Evolutionary conservation across 257 asterid species (phyloP).

Genomic region (Galeopsis tetrahit): DNA sequence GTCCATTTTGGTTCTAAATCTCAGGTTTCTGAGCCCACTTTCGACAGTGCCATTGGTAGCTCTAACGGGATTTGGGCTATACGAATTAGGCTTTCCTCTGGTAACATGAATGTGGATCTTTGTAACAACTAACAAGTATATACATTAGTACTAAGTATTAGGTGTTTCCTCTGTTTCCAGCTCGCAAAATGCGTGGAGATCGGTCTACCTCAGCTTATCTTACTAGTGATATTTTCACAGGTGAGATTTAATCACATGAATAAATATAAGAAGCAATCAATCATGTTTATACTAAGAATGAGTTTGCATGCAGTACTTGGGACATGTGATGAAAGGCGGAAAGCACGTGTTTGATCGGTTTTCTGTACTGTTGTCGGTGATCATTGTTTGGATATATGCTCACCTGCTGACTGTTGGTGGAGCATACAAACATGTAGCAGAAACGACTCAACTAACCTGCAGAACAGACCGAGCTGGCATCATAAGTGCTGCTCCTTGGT

Average conservation of each 20-base stretch:
- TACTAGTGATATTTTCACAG: conserved; percentile 88
- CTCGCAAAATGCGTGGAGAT: conserved; percentile 89
- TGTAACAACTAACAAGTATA: background rate
- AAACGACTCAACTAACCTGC: conserved; percentile 72
- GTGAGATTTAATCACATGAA: conserved; percentile 34
- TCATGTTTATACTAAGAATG: background rate
- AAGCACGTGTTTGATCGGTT: conserved; percentile 70
- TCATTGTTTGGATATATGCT: conserved; percentile 86
- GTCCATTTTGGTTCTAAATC: conserved; percentile 19
- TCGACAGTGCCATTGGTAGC: conserved; percentile 83
- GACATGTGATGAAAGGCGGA: conserved; percentile 66
- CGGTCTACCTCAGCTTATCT: conserved; percentile 80
- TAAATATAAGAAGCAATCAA: background rate
- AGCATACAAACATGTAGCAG: conserved; percentile 63
- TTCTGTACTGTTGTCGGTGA: conserved; percentile 75
- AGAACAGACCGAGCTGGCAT: conserved; percentile 95
- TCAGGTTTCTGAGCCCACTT: conserved; percentile 84
- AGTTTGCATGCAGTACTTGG: conserved; percentile 77
- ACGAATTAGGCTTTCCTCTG: conserved; percentile 92
- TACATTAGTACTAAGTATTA: conserved; percentile 19
- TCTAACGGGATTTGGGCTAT: conserved; percentile 87
- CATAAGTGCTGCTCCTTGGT: conserved; percentile 88
- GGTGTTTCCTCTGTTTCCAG: conserved; percentile 42
- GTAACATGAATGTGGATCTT: conserved; percentile 42
- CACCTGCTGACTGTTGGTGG: conserved; percentile 87